A percentile compares a stretch with the other conserved stretches of the same genome.
Conservation (phyloP, 371 early-diverging fungal species). For the Apophysomyces ossiformis region DNA sequence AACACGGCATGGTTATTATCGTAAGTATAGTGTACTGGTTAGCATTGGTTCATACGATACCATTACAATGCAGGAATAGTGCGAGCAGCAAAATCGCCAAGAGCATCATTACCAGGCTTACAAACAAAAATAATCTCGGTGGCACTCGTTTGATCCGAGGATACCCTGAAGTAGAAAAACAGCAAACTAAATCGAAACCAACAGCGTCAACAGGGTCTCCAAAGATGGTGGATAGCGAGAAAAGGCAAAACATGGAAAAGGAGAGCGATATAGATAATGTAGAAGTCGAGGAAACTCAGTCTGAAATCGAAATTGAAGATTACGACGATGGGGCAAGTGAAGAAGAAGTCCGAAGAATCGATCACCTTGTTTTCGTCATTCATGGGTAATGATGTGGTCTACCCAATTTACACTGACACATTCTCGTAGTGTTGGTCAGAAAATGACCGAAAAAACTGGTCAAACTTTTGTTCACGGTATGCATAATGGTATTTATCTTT, state of each 20-base stretch:
- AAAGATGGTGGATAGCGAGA: conserved; percentile 1
- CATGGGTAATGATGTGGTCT: conserved; percentile 63
- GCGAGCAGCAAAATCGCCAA: conserved; percentile 72
- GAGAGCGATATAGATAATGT: conserved; percentile 1
- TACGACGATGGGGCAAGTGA: conserved; percentile 63
- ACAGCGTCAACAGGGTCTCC: conserved; percentile 14
- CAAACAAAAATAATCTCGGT: conserved; percentile 66
- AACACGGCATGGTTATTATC: conserved; percentile 69
- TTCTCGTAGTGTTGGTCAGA: conserved; percentile 75
- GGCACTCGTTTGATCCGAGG: conserved; percentile 78
- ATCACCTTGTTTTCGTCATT: conserved; percentile 80
- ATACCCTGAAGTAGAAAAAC: conserved; percentile 71
- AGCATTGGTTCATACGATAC: background rate
- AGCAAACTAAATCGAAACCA: conserved; percentile 25
- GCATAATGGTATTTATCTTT: background rate
- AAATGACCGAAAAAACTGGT: conserved; percentile 77
- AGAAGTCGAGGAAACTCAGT: conserved; percentile 20
- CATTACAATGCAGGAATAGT: conserved; percentile 33
- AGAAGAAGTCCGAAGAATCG: conserved; percentile 66
- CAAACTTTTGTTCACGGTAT: conserved; percentile 78
- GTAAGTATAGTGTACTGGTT: conserved; percentile 34
- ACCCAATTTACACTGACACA: background rate
- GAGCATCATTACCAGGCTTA: conserved; percentile 69
- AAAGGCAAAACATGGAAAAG: conserved; percentile 4
- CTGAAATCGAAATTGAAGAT: conserved; percentile 56